These are phyloP conservation scores for Pholiota microspora DNA, from an alignment of 768 basidiomycete genomes.

Conservation along the genomic window DNA sequence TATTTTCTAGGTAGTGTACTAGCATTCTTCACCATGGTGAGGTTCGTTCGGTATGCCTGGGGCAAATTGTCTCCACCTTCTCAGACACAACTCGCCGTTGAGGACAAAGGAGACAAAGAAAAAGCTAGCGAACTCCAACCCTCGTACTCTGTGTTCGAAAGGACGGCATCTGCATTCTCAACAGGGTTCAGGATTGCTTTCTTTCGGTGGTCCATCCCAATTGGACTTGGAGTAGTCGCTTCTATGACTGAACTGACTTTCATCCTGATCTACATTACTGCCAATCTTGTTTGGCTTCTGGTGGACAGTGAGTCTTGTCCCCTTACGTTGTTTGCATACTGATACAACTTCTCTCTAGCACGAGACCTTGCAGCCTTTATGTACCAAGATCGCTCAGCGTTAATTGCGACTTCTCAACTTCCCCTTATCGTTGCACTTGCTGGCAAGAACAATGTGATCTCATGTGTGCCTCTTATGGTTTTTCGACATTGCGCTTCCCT, in stretches of 20 bases:
- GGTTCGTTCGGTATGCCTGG: slow-evolving; percentile 21
- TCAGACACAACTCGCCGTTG: not conserved
- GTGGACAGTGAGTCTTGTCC: slow-evolving; percentile 37
- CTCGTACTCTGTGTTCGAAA: slow-evolving; percentile 13
- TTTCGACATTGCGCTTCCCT: not conserved
- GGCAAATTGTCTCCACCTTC: slow-evolving; percentile 3
- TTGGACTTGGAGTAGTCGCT: slow-evolving; percentile 35
- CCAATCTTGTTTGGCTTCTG: slow-evolving; percentile 43
- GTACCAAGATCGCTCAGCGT: slow-evolving; percentile 37
- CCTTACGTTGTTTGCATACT: slow-evolving; percentile 9
- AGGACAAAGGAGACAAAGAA: slow-evolving; percentile 23
- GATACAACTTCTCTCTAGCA: slow-evolving; percentile 23
- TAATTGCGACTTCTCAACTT: slow-evolving; percentile 44
- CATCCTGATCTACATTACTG: slow-evolving; percentile 42
- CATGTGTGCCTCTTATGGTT: slow-evolving; percentile 30
- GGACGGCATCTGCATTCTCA: slow-evolving; percentile 34
- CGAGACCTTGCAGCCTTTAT: slow-evolving; percentile 30
- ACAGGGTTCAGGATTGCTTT: slow-evolving; percentile 46
- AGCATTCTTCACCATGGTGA: slow-evolving; percentile 33
- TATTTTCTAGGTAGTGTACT: slow-evolving; percentile 35
- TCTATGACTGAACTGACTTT: slow-evolving; percentile 45
- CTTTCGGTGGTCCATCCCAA: slow-evolving; percentile 46
- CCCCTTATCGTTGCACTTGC: slow-evolving; percentile 53
- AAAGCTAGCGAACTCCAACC: slow-evolving; percentile 2
- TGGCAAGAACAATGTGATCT: slow-evolving; percentile 58